These are phyloP conservation scores for Linnemannia hyalina DNA, from an alignment of 192 early-diverging fungal genomes.

Conservation along the genomic window DNA sequence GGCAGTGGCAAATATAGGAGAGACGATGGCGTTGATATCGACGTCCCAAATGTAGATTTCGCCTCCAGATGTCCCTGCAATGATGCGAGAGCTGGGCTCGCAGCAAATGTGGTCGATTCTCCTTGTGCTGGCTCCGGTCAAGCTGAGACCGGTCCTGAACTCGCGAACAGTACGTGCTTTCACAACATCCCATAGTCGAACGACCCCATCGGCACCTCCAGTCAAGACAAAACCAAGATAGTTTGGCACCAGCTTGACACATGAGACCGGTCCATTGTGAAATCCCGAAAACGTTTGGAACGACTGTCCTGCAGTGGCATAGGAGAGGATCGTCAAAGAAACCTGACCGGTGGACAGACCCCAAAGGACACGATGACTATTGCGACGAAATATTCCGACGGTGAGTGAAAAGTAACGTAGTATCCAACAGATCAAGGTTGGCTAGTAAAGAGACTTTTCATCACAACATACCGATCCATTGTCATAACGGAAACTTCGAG, in stretches of 20 bases:
- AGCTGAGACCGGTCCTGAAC: slow-evolving; percentile 20
- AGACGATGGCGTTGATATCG: slow-evolving; percentile 24
- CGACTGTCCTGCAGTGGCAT: slow-evolving; percentile 41
- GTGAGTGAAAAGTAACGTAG: not conserved
- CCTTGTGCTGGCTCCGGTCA: not conserved
- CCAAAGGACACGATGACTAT: slow-evolving; percentile 69
- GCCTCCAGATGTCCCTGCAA: slow-evolving; percentile 43
- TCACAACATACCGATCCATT: slow-evolving; percentile 64
- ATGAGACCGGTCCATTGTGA: slow-evolving; percentile 67
- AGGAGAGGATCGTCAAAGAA: slow-evolving; percentile 61
- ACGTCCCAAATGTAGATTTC: slow-evolving; percentile 42
- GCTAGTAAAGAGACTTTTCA: not conserved
- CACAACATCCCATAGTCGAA: slow-evolving; percentile 67
- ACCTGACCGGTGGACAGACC: slow-evolving; percentile 70
- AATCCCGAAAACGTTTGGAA: slow-evolving; percentile 66
- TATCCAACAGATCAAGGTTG: not conserved
- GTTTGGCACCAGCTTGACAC: slow-evolving; percentile 34
- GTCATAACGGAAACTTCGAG: slow-evolving; percentile 60
- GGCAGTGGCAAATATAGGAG: slow-evolving; percentile 7
- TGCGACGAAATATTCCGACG: not conserved
- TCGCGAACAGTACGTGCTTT: slow-evolving; percentile 51
- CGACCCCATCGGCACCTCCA: slow-evolving; percentile 63
- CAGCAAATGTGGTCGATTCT: slow-evolving; percentile 45
- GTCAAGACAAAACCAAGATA: slow-evolving; percentile 55
- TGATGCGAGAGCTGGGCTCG: slow-evolving; percentile 29